phyloP scores from a whole-genome alignment of 352 stramenopile species.

The Phytophthora colocasiae region DNA sequence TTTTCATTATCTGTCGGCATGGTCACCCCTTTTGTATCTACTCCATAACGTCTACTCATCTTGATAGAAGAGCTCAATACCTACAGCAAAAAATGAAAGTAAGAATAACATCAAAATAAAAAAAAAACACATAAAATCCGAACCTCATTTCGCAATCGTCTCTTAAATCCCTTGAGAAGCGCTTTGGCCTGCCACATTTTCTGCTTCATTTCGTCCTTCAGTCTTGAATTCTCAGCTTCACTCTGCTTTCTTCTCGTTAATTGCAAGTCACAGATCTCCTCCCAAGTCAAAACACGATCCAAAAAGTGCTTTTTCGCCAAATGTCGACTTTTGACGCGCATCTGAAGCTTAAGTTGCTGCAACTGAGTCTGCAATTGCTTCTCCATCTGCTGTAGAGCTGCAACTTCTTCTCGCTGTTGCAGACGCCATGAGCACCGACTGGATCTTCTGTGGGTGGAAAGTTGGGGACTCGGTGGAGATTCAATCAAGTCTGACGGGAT shows the following conservation, averaged over 20 bases:
- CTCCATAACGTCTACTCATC: slow-evolving; percentile 16
- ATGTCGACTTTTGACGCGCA: slow-evolving; percentile 6
- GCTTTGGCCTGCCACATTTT: slow-evolving; percentile 21
- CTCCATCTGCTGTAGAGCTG: slow-evolving; percentile 13
- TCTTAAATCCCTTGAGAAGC: slow-evolving; percentile 27
- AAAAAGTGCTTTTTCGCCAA: not conserved
- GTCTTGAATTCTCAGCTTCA: slow-evolving; percentile 20
- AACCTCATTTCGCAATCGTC: slow-evolving; percentile 30
- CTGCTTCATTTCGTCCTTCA: slow-evolving; percentile 16
- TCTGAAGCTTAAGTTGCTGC: slow-evolving; percentile 15
- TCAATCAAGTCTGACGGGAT: slow-evolving; percentile 12
- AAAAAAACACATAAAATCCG: not conserved
- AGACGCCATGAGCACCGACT: slow-evolving; percentile 11
- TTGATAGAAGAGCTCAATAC: slow-evolving; percentile 25
- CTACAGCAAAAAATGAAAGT: slow-evolving; percentile 9
- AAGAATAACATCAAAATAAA: slow-evolving; percentile 3
- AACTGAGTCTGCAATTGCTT: slow-evolving; percentile 12
- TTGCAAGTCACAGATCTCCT: slow-evolving; percentile 19
- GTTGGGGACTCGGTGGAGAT: not conserved
- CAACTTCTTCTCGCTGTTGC: slow-evolving; percentile 20
- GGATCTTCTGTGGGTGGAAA: not conserved
- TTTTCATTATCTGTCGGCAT: slow-evolving; percentile 25
- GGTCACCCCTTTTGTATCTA: slow-evolving; percentile 21
- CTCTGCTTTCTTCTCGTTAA: slow-evolving; percentile 5
- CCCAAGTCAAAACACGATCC: slow-evolving; percentile 17